Evolutionary conservation across 306 rosid genomes (phyloP), one percentile per base, ranked within the genome.

Genomic region (Pterocarpus macrocarpus): DNA sequence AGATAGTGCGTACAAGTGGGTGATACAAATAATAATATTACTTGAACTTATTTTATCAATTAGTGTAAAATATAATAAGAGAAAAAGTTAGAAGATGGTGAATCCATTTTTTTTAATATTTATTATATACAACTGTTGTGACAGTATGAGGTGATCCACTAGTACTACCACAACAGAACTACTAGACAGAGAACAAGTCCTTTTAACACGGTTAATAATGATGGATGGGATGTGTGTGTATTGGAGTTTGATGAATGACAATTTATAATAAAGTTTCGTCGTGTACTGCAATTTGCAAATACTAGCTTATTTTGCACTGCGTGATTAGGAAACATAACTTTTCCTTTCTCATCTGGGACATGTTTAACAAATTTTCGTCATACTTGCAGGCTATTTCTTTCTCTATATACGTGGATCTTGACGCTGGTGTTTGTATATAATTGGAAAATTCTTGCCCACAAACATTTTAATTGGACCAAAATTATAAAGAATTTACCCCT

Each of bases 311-410:
- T 76, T 53, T 72, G 67, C 55, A 34, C 1, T 68, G 80, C 39
- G 61, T 66, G 34, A 75, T 86, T 72, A 59, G 36, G 72, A 66
- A 36, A 77, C 65, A 38, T 45, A 59, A 72, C 72, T 81, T 81
- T 87, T 83, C 90, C 80, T 75, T 80, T 83, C 84, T 81, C 69
- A 77, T 84, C 69, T 80, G 79, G 82, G 87, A 81, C 90, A 80
- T 61, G 83, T 80, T 77, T 84, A 80, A 87, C 90, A 83, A 80
- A 83, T 83, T 83, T 76, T 77, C 84, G 83, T 83, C 90, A 83
- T 75, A 71, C 83, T 67, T 76, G 79, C 87, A 77, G 82, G 73
- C 64, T 76, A 79, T 52, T 78, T 28, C 62, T 81, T 67, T 75
- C 83, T 75, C 69, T 34, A 49, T 34, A 39, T 47, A 69, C 74